These are phyloP conservation scores for Saccharomycopsis selenospora DNA, from an alignment of 805 yeast species.

Conservation along the genomic window DNA sequence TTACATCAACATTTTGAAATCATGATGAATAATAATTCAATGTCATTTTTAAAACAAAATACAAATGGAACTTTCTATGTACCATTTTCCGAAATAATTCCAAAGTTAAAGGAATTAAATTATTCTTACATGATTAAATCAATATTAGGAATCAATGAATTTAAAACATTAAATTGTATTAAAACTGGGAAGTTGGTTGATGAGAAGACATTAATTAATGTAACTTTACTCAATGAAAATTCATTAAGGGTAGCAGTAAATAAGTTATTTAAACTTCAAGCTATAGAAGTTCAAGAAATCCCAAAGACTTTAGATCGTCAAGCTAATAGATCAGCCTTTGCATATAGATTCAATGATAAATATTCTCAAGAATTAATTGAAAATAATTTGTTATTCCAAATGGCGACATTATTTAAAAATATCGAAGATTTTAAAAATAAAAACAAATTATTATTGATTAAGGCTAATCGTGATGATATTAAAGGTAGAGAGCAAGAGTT, in stretches of 20 bases:
- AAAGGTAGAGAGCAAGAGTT: constrained; percentile 72
- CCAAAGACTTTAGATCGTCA: constrained; percentile 90
- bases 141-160: constrained; percentile 57
- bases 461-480: constrained; percentile 86
- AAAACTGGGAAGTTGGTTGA: constrained; percentile 65
- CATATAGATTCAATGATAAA: constrained; percentile 66
- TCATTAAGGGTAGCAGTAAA: constrained; percentile 68
- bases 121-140: constrained; percentile 53
- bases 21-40: constrained; percentile 46
- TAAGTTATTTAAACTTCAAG: constrained; percentile 57
- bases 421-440: constrained; percentile 49
- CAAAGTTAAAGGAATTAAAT: constrained; percentile 39
- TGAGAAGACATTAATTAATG: constrained; percentile 72
- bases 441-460: constrained; percentile 61
- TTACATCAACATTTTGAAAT: constrained; percentile 46
- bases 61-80: constrained; percentile 52
- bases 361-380: constrained; percentile 42
- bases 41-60: constrained; percentile 56
- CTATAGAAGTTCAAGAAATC: constrained; percentile 85
- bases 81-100: constrained; percentile 49
- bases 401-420: constrained; percentile 44
- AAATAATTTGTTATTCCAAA: constrained; percentile 43
- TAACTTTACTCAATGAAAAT: constrained; percentile 69
- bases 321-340: constrained; percentile 77
- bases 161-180: constrained; percentile 72